These are phyloP conservation scores for Fraxinus baroniana DNA, from an alignment of 305 asterid species.

Conservation along the genomic window DNA sequence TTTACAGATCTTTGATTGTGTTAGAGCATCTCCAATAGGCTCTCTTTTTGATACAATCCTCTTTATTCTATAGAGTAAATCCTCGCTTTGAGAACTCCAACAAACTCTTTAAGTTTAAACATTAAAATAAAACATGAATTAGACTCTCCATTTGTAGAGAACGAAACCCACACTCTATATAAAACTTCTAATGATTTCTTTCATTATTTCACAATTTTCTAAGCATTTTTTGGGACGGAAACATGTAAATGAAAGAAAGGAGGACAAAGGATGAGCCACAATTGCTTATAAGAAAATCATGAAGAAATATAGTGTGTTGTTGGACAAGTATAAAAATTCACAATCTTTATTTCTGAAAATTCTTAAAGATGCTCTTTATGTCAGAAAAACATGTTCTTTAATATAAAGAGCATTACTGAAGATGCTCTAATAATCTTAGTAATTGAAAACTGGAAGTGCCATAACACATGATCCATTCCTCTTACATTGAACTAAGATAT, in stretches of 20 bases:
- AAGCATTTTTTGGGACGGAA: neutral
- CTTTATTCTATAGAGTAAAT: slow-evolving; percentile 9
- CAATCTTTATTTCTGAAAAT: neutral
- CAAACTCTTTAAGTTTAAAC: neutral
- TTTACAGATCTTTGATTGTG: neutral
- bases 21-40: neutral
- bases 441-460: neutral
- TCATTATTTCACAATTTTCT: neutral
- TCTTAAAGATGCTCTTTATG: neutral
- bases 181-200: neutral
- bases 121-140: neutral
- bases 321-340: neutral
- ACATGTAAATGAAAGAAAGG: neutral
- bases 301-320: neutral
- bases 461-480: neutral
- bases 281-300: neutral
- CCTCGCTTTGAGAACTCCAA: neutral
- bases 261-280: neutral
- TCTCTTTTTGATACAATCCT: neutral
- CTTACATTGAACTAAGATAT: neutral
- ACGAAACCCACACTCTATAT: neutral
- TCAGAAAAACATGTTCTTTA: neutral
- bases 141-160: neutral
- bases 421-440: neutral
- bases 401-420: neutral